Conservation (phyloP, 1,284 basidiomycete genomes). For the Ganoderma boninense region DNA sequence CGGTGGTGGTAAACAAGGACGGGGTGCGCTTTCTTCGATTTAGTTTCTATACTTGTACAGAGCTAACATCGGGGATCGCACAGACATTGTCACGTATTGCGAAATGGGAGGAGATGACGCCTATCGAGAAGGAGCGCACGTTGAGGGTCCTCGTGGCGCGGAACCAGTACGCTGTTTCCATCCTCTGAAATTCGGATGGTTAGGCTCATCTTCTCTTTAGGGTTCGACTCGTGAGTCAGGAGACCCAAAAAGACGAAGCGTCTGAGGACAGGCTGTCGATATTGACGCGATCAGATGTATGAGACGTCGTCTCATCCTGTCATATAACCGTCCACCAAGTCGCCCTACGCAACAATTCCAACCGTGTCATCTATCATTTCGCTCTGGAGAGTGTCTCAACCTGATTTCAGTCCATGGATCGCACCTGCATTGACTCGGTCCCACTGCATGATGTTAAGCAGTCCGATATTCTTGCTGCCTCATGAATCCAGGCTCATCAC, state of each 20-base stretch:
- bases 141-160: slow-evolving; percentile 55
- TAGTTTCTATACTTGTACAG: too few species aligned
- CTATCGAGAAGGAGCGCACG: slow-evolving; percentile 55
- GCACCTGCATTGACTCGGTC: too few species aligned
- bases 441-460: too few species aligned
- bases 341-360: too few species aligned
- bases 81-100: slow-evolving; percentile 62
- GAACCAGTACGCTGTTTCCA: slow-evolving; percentile 51
- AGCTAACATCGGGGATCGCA: not conserved
- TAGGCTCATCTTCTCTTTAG: slow-evolving; percentile 10
- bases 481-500: too few species aligned
- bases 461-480: too few species aligned
- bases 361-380: too few species aligned
- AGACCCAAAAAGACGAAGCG: slow-evolving; percentile 17
- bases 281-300: not conserved
- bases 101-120: slow-evolving; percentile 63
- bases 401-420: too few species aligned
- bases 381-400: too few species aligned
- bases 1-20: slow-evolving; percentile 65
- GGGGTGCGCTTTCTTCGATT: slow-evolving; percentile 48
- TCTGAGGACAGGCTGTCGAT: slow-evolving; percentile 16
- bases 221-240: slow-evolving; percentile 32
- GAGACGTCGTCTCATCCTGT: too few species aligned
- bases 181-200: too few species aligned
- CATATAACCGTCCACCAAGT: too few species aligned